Evolutionary conservation across 2,329 filamentous ascomycete genomes (phyloP).

Genomic region (Microascus cirrosus): DNA sequence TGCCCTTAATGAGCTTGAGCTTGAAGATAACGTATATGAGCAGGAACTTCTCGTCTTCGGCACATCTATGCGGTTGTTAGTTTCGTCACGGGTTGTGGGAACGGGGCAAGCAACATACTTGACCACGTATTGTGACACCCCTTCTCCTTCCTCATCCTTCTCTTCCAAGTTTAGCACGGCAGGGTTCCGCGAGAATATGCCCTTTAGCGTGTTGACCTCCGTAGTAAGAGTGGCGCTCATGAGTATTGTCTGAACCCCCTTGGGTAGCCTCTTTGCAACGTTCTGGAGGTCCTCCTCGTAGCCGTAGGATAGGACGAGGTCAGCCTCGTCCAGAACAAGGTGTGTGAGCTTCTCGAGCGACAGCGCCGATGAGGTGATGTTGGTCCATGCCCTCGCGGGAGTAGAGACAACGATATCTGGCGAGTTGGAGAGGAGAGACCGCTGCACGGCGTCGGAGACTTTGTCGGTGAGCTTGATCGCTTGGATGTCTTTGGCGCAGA

Average conservation of each 20-base stretch:
- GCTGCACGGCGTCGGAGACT: conserved; percentile 78
- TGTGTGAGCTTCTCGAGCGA: conserved; percentile 61
- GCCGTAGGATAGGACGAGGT: conserved; percentile 86
- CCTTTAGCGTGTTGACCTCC: conserved; percentile 77
- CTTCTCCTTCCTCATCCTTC: conserved; percentile 63
- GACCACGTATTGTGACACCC: conserved; percentile 78
- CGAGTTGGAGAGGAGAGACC: conserved; percentile 70
- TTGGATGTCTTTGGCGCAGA: conserved; percentile 74
- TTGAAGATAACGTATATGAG: conserved; percentile 47
- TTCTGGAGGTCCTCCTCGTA: conserved; percentile 83
- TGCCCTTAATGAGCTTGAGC: conserved; percentile 84
- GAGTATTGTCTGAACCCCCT: conserved; percentile 78
- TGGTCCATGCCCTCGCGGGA: conserved; percentile 69
- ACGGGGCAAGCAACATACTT: conserved; percentile 38
- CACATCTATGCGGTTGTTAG: conserved; percentile 43
- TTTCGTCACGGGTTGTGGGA: neutral
- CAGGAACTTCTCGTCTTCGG: conserved; percentile 96
- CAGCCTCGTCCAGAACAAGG: conserved; percentile 87
- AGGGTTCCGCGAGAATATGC: conserved; percentile 74
- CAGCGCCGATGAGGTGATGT: conserved; percentile 54
- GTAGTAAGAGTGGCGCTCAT: conserved; percentile 88
- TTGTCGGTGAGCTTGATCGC: conserved; percentile 84
- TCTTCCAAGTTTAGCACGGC: conserved; percentile 74
- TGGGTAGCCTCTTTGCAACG: conserved; percentile 66
- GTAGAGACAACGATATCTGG: conserved; percentile 90